Percentiles rank a stretch among this genome's conserved stretches.
phyloP scores from a whole-genome alignment of 1,139 yeast genomes.

The Kodamaea alishanica region DNA sequence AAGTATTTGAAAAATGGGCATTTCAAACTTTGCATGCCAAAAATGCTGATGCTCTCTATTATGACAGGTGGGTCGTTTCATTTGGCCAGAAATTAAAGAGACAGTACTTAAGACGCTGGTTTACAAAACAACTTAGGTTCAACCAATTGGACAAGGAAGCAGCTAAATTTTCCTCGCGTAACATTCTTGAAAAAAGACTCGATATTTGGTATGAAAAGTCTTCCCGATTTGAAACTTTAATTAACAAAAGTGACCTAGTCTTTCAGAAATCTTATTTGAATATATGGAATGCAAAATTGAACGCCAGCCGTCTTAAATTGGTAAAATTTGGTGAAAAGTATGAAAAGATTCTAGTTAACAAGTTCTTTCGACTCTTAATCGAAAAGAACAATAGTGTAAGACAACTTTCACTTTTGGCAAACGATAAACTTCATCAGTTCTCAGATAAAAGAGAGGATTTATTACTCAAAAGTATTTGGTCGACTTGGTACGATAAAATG shows the following conservation, averaged over 20 bases:
- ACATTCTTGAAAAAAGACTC: slow-evolving; percentile 2
- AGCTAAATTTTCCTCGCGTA: slow-evolving; percentile 6
- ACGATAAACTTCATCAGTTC: neutral
- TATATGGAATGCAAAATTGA: slow-evolving; percentile 1
- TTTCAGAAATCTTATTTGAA: neutral
- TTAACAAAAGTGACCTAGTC: too few relatives aligned
- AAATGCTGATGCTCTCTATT: neutral
- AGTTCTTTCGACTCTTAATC: neutral
- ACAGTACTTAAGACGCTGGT: slow-evolving; percentile 15
- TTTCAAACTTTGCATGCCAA: neutral
- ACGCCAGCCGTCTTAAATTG: too few relatives aligned
- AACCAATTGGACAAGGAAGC: slow-evolving; percentile 14
- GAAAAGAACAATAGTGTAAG: neutral
- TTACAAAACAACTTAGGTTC: slow-evolving; percentile 10
- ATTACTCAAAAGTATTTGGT: slow-evolving; percentile 4
- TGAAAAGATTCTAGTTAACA: neutral
- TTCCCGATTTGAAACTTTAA: too few relatives aligned
- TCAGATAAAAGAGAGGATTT: neutral
- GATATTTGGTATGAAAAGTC: too few relatives aligned
- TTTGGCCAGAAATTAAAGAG: neutral
- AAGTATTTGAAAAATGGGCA: slow-evolving; percentile 14
- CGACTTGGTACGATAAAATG: slow-evolving; percentile 11
- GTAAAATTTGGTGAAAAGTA: too few relatives aligned
- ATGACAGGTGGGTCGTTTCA: neutral
- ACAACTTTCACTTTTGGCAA: neutral